Base-by-base conservation (phyloP, 352 stramenopile species). In the Pythium volutum region DNA sequence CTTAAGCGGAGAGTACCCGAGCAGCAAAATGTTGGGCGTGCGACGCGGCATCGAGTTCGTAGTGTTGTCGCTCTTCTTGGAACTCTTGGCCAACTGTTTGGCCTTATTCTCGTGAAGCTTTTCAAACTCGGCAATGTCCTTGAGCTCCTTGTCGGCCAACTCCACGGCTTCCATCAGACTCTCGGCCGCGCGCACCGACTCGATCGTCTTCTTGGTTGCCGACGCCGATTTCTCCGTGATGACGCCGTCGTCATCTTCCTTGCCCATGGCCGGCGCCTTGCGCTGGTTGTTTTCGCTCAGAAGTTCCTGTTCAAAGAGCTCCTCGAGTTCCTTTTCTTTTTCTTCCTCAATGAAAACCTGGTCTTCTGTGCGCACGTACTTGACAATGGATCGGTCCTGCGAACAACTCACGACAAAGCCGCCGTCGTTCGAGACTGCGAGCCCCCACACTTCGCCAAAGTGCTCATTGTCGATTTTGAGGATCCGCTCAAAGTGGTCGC, bases 321-420 rank as follows among this genome's bases (percentile, higher is more conserved):
- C 77, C 62, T 99, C 91, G 39, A 98, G 75, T 64, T 98, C 92
- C 61, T 96, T 91, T 62, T 99, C 96, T 56, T 89, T 89, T 70
- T 99, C 97, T 82, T 99, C 97, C 56, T 99, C 97, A 15, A 99
- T 80, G 64, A 99, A 99, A 10, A 99, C 96, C 45, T 93, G 83
- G 52, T 95, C 85, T 48, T 99, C 95, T n/a, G 93, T 98, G 29
- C 97, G 85, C 61, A 98, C 77, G 83, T 98, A 99, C 55, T 99
- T 94, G 65, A 96, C 87, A 27, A 99, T 79, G 59, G 96, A 97
- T 15, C 97, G 87, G 79, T 99, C 98, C 75, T 99, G 96, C 53
- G 96, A 97, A 43, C 85, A 97, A 46, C 87, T 97, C 15, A 99
- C 79, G 6, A 99, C 77, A 57, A 98, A 99, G 34, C 86, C 91